Conservation (phyloP, 2,329 filamentous ascomycete genomes). For the Elsinoe batatas region DNA sequence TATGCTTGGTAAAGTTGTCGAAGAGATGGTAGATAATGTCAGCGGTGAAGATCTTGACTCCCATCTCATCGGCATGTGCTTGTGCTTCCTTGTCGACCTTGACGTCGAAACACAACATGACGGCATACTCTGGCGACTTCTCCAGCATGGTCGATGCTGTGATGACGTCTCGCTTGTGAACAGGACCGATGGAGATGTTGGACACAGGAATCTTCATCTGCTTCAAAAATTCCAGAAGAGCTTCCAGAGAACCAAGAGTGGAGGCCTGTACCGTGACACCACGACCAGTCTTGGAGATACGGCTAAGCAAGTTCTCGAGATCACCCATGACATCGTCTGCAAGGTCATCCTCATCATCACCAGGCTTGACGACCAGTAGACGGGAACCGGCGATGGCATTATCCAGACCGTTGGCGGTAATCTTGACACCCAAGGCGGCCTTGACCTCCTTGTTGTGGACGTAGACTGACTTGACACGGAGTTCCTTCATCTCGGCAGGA, state of each 20-base stretch:
- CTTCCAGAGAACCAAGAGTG: constrained; percentile 92
- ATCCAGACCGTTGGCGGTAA: constrained; percentile 90
- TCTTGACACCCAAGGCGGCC: constrained; percentile 96
- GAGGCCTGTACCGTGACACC: constrained; percentile 97
- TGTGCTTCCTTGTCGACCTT: constrained; percentile 97
- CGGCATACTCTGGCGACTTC: constrained; percentile 88
- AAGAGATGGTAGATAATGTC: constrained; percentile 99
- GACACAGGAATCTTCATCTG: constrained; percentile 94
- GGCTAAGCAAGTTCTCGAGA: constrained; percentile 79
- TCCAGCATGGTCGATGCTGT: constrained; percentile 90
- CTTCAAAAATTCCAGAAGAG: constrained; percentile 89
- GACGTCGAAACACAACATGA: constrained; percentile 99
- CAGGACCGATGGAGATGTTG: constrained; percentile 93
- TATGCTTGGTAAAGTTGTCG: constrained; percentile 91
- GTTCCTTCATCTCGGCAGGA: constrained; percentile 81
- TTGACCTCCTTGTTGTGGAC: constrained; percentile 99
- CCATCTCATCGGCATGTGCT: constrained; percentile 81
- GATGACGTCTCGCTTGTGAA: constrained; percentile 97
- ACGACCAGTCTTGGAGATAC: constrained; percentile 82
- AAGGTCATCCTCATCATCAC: constrained; percentile 85
- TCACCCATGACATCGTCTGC: constrained; percentile 95
- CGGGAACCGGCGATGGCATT: constrained; percentile 93
- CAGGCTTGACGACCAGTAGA: constrained; percentile 82
- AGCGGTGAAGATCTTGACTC: constrained; percentile 95
- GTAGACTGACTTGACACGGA: constrained; percentile 90